Evolutionary conservation across 148 eudicot species (phyloP).

Genomic region (Salicornia ramosissima): DNA sequence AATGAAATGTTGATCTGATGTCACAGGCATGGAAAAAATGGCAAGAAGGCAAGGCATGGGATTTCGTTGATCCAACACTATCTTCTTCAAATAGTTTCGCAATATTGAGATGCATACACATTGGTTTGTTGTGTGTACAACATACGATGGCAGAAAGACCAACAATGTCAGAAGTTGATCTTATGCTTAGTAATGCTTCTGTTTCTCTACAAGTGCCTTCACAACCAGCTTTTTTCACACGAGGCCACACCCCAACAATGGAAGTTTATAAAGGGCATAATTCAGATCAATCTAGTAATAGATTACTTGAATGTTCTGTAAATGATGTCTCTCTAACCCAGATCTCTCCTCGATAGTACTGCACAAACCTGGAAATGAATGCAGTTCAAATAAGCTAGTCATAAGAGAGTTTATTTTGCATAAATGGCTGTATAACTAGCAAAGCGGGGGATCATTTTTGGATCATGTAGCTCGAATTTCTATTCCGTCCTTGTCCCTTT

Average conservation of each 20-base stretch:
- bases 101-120: slow-evolving; percentile 41
- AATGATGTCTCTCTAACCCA: slow-evolving; percentile 24
- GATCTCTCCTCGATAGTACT: slow-evolving; percentile 17
- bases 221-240: slow-evolving; percentile 28
- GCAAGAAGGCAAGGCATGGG: slow-evolving; percentile 23
- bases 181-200: slow-evolving; percentile 37
- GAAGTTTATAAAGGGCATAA: background rate
- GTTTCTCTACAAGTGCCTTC: slow-evolving; percentile 24
- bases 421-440: no score
- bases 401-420: no score
- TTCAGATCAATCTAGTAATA: slow-evolving; percentile 3
- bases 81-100: slow-evolving; percentile 20
- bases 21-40: slow-evolving; percentile 28
- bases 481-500: no score
- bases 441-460: no score
- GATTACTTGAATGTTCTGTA: slow-evolving; percentile 9
- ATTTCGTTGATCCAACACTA: slow-evolving; percentile 25
- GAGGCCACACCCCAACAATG: slow-evolving; percentile 1
- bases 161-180: slow-evolving; percentile 32
- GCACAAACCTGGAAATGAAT: background rate
- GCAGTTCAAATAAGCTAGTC: no score
- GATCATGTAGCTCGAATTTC: no score
- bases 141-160: slow-evolving; percentile 36
- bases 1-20: background rate
- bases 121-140: slow-evolving; percentile 43